Base-by-base conservation (phyloP, 257 asterid genomes). In the Gentiana dahurica region DNA sequence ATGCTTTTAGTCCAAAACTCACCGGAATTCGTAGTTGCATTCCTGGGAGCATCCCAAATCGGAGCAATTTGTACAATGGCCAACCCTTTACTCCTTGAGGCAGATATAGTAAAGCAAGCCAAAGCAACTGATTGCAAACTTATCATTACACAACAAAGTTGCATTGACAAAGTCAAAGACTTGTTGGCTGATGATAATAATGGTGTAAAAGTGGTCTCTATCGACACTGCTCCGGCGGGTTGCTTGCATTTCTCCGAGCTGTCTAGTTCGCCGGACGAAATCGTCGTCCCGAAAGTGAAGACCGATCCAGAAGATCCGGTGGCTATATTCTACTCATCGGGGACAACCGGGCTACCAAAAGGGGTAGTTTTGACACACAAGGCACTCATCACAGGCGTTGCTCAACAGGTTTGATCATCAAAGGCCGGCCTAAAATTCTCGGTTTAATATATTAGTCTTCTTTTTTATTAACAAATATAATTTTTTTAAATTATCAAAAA, bases 361-460 rank as follows among this genome's bases (percentile, higher is more conserved):
- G 76, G 80, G 1, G 80, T 66, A 12, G 70, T 74, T 76, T 53
- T 74, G 9, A 74, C 76, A 2, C 80, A 74, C 24, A 66, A 70
- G 43, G 80, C 76, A 35, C 36, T 70, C 5, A 65, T 70, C 0
- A 74, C 80, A 1, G 70, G 76, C 13, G 68, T 24, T 24, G 24
- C 24, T 24, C 24, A 24, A 24, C 24, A 24, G 24, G 24, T 24
- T 24, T 24, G 24, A 24, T 24, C 24, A 24, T 24, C 24, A 24
- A 24, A 24, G 24, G 24, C 0, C 24, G 24, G 24, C 24, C 24
- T 24, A 24, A 24, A 24, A 24, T 24, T 24, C 24, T 24, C 24
- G 24, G 24, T 24, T 24, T 24, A 24, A 24, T 24, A 24, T 24
- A 24, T 24, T 24, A 24, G 24, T 24, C 24, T 24, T 24, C 24